Percentiles rank a stretch among this genome's conserved stretches.
Evolutionary conservation across 2,329 filamentous ascomycete genomes (phyloP).

Genomic region (Xylaria sp.): DNA sequence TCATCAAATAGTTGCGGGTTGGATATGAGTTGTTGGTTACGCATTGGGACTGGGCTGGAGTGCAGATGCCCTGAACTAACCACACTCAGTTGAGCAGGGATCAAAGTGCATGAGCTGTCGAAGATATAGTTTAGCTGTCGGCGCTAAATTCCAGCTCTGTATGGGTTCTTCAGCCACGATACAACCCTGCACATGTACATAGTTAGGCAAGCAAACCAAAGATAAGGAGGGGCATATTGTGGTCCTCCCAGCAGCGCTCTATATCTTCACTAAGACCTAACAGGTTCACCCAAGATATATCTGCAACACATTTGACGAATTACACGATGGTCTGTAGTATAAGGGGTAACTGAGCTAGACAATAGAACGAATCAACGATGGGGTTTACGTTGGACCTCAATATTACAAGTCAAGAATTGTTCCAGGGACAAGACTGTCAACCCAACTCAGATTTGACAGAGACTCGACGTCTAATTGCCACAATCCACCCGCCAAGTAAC

Average conservation of each 20-base stretch:
- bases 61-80: not conserved
- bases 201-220: not conserved
- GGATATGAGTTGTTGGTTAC: not conserved
- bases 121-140: not conserved
- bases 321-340: not conserved
- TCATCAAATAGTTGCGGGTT: not conserved
- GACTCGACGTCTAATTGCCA: not conserved
- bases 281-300: not conserved
- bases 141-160: slow-evolving; percentile 3
- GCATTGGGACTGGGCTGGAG: not conserved
- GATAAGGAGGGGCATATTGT: too few relatives aligned
- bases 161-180: not conserved
- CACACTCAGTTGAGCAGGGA: not conserved
- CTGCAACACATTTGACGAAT: not conserved
- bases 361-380: too few relatives aligned
- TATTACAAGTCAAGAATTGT: not conserved
- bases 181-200: too few relatives aligned
- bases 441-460: too few relatives aligned
- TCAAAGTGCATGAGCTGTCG: not conserved
- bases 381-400: too few relatives aligned
- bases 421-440: not conserved
- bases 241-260: not conserved
- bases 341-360: too few relatives aligned
- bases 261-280: not conserved
- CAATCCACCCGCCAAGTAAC: not conserved